Percentiles rank a stretch among this genome's conserved stretches.
Conservation (phyloP, 139 green algal genomes). For the Tetraselmis chui region DNA sequence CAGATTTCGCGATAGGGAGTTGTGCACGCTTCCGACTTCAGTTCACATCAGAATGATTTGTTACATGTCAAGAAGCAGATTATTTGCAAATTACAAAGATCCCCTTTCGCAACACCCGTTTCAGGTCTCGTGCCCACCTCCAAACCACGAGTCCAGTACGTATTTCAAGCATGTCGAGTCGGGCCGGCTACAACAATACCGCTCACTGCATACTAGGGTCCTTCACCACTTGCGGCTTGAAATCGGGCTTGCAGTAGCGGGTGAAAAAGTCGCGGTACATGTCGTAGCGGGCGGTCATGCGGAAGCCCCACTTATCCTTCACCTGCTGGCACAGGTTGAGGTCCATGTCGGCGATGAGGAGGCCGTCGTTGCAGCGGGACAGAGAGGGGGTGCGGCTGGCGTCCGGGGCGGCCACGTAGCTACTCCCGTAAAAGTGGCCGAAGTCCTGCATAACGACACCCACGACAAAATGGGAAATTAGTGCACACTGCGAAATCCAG, state of each 20-base stretch:
- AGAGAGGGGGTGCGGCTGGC: constrained; percentile 70
- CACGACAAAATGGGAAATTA: not conserved
- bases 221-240: constrained; percentile 76
- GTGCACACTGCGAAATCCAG: not conserved
- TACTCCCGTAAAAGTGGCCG: constrained; percentile 88
- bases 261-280: constrained; percentile 82
- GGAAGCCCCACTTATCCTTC: constrained; percentile 89
- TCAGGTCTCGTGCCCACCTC: too few species aligned
- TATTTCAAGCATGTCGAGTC: too few species aligned
- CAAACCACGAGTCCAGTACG: too few species aligned
- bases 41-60: too few species aligned
- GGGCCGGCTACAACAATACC: too few species aligned
- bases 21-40: too few species aligned
- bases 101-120: too few species aligned
- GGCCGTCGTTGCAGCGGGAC: constrained; percentile 65
- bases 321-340: constrained; percentile 89
- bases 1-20: too few species aligned
- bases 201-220: constrained; percentile 17
- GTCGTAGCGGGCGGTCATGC: constrained; percentile 83
- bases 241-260: constrained; percentile 59
- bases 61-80: too few species aligned
- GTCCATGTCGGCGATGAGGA: constrained; percentile 84
- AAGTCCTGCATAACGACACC: constrained; percentile 45
- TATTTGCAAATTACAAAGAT: too few species aligned
- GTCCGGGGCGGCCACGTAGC: constrained; percentile 90